Evolutionary conservation across 257 asterid genomes (phyloP).

Genomic region (Perilla frutescens): DNA sequence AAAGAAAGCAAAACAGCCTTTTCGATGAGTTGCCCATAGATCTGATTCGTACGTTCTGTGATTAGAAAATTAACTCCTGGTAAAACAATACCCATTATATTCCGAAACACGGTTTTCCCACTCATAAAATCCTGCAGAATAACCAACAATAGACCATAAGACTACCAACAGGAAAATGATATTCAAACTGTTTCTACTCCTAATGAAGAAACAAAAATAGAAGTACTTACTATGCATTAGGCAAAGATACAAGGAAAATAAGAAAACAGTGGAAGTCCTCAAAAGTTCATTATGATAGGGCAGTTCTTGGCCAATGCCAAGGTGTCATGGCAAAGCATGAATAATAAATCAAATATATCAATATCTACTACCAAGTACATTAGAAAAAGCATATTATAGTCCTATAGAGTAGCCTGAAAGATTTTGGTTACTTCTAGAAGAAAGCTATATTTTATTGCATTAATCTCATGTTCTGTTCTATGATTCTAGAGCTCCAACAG

Average conservation of each 20-base stretch:
- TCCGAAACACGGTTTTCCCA: slow-evolving; percentile 84
- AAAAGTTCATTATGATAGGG: slow-evolving; percentile 18
- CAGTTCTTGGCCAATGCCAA: not conserved
- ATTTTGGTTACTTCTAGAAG: not conserved
- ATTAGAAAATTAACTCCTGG: slow-evolving; percentile 81
- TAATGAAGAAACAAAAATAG: too few relatives aligned
- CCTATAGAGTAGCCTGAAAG: not conserved
- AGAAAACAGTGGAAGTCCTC: slow-evolving; percentile 13
- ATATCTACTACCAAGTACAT: not conserved
- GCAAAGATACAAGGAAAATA: too few relatives aligned
- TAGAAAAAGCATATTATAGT: slow-evolving; percentile 13
- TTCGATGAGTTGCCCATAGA: slow-evolving; percentile 81
- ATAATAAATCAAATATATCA: not conserved
- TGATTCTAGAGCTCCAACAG: slow-evolving; percentile 6
- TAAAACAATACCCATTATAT: slow-evolving; percentile 75
- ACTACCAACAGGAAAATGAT: too few relatives aligned
- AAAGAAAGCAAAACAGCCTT: slow-evolving; percentile 78
- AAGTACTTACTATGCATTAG: too few relatives aligned
- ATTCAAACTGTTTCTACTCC: too few relatives aligned
- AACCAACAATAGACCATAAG: slow-evolving; percentile 32
- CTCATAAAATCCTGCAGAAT: slow-evolving; percentile 91
- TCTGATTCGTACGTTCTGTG: slow-evolving; percentile 71
- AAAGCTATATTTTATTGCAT: slow-evolving; percentile 9
- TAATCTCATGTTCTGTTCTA: slow-evolving; percentile 10
- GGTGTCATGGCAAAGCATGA: not conserved